Percentiles rank a stretch among this genome's conserved stretches.
phyloP scores from a whole-genome alignment of 805 yeast species.

The Metschnikowia continentalis region DNA sequence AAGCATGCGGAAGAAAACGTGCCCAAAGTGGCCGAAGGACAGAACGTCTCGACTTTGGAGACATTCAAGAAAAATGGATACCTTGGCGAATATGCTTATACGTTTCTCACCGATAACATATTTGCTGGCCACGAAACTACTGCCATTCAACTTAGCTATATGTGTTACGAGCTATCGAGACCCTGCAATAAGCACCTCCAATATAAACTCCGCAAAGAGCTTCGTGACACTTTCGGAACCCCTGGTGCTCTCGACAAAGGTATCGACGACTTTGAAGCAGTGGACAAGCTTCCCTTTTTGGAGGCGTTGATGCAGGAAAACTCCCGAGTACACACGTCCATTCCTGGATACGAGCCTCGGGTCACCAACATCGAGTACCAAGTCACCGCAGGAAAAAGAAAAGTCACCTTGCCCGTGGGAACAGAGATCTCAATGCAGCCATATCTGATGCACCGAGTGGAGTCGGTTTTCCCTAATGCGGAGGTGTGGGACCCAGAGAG shows the following conservation, averaged over 20 bases:
- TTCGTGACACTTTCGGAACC: constrained; percentile 31
- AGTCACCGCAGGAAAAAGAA: constrained; percentile 13
- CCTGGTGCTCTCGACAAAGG: constrained; percentile 19
- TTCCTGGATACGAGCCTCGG: constrained; percentile 73
- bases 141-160: constrained; percentile 42
- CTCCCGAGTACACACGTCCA: constrained; percentile 60
- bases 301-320: constrained; percentile 62
- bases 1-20: constrained; percentile 30
- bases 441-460: constrained; percentile 56
- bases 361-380: constrained; percentile 31
- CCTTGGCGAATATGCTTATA: constrained; percentile 32
- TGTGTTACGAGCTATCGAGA: constrained; percentile 55
- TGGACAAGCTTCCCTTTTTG: constrained; percentile 55
- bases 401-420: constrained; percentile 43
- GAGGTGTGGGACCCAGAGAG: constrained; percentile 54
- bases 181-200: constrained; percentile 47
- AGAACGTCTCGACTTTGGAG: constrained; percentile 31
- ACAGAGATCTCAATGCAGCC: constrained; percentile 64
- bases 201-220: constrained; percentile 44
- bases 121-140: constrained; percentile 77
- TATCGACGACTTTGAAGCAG: constrained; percentile 30
- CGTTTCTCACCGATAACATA: constrained; percentile 53
- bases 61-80: constrained; percentile 31
- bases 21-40: constrained; percentile 16
- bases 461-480: constrained; percentile 48